Evolutionary conservation across 1,284 basidiomycete species (phyloP), one percentile per base, ranked within the genome.

Genomic region (Singerocomus inundabilis): DNA sequence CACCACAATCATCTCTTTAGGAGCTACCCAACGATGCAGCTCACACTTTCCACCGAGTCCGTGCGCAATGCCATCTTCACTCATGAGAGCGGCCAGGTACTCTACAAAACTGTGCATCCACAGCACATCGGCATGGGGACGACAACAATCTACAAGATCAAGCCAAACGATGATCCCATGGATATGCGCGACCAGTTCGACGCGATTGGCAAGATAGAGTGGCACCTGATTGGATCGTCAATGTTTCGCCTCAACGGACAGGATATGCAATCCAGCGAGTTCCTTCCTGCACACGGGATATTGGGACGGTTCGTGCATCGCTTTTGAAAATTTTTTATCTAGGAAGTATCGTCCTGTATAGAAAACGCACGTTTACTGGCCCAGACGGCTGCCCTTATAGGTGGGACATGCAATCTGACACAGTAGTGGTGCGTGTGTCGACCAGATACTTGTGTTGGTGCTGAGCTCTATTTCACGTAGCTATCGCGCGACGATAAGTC

Each of bases 51-150:
- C 18, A 42, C 54, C 3, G 38, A 37, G 26, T 26, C 15, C 5
- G 55, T 68, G 4, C 63, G 58, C 51, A 59, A 66, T 13, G 44
- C 63, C 37, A 32, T 39, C 8, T 57, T 66, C 31, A 57, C 53
- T 26, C 21, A 64, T 11, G 53, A 59, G 44, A 52, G 28, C 12
- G 62, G 57, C 2, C 64, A 66, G 26, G 58, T 66, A 5, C 1
- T 68, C n/a, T 68, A 66, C 52, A 69, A 58, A n/a, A 69, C 67
- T 4, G 25, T 52, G 1, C 68, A 63, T 29, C 55, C 59, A 8
- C 29, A 12, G 10, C n/a, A 18, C 21, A 29, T 67, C 16, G 45
- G 52, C 15, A 29, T 46, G 44, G 48, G 57, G 1, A 57, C 50
- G 45, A 66, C 67, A 21, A 61, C 45, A 11, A 30, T 69, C 18